A percentile compares a stretch with the other conserved stretches of the same genome.
Conservation (phyloP, 306 rosid species). For the Acacia acuminata region DNA sequence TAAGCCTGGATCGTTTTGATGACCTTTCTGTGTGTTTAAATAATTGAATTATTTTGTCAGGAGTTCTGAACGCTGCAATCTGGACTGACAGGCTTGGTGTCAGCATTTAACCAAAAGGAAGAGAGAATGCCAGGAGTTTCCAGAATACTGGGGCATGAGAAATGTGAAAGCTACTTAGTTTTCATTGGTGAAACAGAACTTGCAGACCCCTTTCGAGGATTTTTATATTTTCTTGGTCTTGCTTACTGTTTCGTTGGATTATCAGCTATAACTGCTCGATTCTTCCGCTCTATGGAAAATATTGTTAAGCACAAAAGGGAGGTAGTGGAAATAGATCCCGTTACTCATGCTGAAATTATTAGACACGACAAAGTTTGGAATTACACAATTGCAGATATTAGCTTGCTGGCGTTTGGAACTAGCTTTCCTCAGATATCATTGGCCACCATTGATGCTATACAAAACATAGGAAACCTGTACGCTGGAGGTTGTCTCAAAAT, state of each 20-base stretch:
- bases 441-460: constrained; percentile 92
- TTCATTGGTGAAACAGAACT: constrained; percentile 66
- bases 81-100: constrained; percentile 42
- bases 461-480: constrained; percentile 67
- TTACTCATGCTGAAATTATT: constrained; percentile 45
- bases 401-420: constrained; percentile 92
- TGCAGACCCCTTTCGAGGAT: constrained; percentile 49
- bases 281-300: constrained; percentile 86
- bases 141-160: constrained; percentile 39
- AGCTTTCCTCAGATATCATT: constrained; percentile 98
- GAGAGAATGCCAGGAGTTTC: constrained; percentile 39
- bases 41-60: constrained; percentile 33
- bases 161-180: constrained; percentile 68
- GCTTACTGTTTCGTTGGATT: constrained; percentile 88
- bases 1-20: constrained; percentile 9
- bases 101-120: constrained; percentile 32
- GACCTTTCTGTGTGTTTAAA: background rate
- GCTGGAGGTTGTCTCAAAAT: constrained; percentile 82
- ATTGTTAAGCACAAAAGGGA: constrained; percentile 79
- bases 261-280: constrained; percentile 85
- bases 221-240: constrained; percentile 71
- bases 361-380: constrained; percentile 87
- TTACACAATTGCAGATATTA: constrained; percentile 91
- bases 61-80: constrained; percentile 32
- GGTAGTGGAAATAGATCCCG: constrained; percentile 69